Conservation (phyloP, 176 grass and related monocot species). For the Eragrostis curvula region DNA sequence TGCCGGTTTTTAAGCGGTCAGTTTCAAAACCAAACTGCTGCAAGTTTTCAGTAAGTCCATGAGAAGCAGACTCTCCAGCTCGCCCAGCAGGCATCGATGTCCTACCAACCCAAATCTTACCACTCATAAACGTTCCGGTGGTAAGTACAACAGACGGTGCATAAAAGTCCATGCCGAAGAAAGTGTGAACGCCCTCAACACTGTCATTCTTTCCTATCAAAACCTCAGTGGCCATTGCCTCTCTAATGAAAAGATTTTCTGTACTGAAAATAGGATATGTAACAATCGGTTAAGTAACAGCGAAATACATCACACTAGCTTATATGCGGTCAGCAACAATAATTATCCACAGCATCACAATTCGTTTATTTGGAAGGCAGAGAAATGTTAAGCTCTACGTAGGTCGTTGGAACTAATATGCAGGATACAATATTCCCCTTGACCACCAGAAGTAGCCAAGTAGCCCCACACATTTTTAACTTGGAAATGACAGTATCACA, state of each 20-base stretch:
- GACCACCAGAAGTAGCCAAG: neutral
- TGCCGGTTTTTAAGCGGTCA: conserved; percentile 90
- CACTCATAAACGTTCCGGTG: conserved; percentile 95
- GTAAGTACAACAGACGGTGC: conserved; percentile 94
- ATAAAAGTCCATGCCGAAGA: conserved; percentile 91
- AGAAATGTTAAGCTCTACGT: neutral
- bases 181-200: conserved; percentile 91
- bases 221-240: conserved; percentile 91
- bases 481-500: neutral
- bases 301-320: conserved; percentile 22
- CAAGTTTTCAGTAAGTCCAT: conserved; percentile 95
- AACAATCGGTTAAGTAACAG: conserved; percentile 13
- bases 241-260: conserved; percentile 94
- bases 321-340: neutral
- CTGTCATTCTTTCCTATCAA: conserved; percentile 89
- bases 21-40: conserved; percentile 89
- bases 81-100: conserved; percentile 95
- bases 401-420: neutral
- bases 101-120: conserved; percentile 98
- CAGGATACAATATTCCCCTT: neutral
- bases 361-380: conserved; percentile 7
- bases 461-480: conserved; percentile 7
- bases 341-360: conserved; percentile 20
- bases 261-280: conserved; percentile 69
- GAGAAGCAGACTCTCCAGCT: conserved; percentile 93